phyloP scores from a whole-genome alignment of 2,329 filamentous ascomycete species.

The Gnomoniopsis sp. region DNA sequence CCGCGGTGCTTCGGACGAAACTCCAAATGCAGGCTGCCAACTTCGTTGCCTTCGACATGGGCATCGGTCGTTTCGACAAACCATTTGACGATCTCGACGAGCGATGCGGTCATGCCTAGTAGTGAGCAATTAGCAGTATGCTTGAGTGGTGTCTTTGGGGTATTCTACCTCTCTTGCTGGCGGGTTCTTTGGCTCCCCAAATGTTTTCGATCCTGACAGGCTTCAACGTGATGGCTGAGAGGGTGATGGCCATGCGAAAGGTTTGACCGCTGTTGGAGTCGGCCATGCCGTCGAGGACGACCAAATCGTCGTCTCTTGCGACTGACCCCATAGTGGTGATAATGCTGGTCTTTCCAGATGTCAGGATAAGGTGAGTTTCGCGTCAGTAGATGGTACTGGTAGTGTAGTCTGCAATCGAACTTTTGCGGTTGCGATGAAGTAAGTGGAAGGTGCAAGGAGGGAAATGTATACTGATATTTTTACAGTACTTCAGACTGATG shows the following conservation, averaged over 20 bases:
- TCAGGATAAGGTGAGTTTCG: neutral
- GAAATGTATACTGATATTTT: too few species aligned
- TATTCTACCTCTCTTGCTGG: constrained; percentile 41
- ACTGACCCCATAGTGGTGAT: constrained; percentile 4
- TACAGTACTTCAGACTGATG: too few species aligned
- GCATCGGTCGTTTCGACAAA: constrained; percentile 51
- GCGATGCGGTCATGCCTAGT: constrained; percentile 57
- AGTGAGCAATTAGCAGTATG: neutral
- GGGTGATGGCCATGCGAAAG: constrained; percentile 51
- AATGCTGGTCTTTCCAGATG: neutral
- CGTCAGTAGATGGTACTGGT: neutral
- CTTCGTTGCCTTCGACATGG: constrained; percentile 43
- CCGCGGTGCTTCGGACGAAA: constrained; percentile 42
- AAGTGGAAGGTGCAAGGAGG: too few species aligned
- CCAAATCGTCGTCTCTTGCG: constrained; percentile 14
- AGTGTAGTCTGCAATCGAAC: too few species aligned
- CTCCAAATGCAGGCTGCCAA: constrained; percentile 49
- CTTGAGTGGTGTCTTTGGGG: constrained; percentile 11
- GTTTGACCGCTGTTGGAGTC: constrained; percentile 62
- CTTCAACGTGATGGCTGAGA: constrained; percentile 53
- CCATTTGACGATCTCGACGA: constrained; percentile 53
- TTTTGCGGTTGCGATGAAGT: too few species aligned
- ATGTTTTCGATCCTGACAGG: constrained; percentile 53
- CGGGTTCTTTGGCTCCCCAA: constrained; percentile 24
- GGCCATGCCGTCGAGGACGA: constrained; percentile 52